Percentiles rank a stretch among this genome's conserved stretches.
Evolutionary conservation across 1,284 basidiomycete genomes (phyloP).

Genomic region (Uromyces viciae-fabae): DNA sequence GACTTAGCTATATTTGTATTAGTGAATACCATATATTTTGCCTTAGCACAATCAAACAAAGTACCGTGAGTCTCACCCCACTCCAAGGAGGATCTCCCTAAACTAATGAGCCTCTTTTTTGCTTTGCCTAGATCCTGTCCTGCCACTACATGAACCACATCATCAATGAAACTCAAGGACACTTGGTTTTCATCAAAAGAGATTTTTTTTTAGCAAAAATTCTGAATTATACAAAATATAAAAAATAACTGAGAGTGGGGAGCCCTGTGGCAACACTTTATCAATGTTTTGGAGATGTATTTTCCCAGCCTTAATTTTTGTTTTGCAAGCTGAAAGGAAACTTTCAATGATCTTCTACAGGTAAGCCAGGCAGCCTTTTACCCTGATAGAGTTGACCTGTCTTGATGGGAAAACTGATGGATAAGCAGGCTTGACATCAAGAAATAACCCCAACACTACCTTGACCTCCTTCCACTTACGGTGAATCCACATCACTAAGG

Average conservation of each 20-base stretch:
- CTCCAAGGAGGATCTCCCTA: background rate
- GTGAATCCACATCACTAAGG: no score
- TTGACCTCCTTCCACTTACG: no score
- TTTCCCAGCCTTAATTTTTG: background rate
- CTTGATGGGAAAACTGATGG: no score
- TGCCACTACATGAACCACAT: conserved; percentile 1
- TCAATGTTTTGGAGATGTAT: background rate
- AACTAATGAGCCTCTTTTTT: background rate
- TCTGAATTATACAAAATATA: conserved; percentile 10
- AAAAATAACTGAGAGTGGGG: background rate
- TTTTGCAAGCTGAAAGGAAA: no score
- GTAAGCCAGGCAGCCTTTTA: no score
- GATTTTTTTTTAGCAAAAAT: background rate
- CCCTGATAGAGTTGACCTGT: no score
- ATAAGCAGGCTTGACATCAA: no score
- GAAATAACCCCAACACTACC: no score
- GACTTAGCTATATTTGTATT: background rate
- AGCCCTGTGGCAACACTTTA: conserved; percentile 1
- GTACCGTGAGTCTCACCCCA: conserved; percentile 18
- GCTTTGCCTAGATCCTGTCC: background rate
- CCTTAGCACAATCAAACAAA: conserved; percentile 14
- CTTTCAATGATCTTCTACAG: no score
- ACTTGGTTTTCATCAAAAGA: background rate
- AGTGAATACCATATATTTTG: background rate
- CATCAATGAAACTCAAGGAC: conserved; percentile 1